These are phyloP conservation scores for Mycena capillaripes DNA, from an alignment of 768 basidiomycete genomes.

Conservation along the genomic window DNA sequence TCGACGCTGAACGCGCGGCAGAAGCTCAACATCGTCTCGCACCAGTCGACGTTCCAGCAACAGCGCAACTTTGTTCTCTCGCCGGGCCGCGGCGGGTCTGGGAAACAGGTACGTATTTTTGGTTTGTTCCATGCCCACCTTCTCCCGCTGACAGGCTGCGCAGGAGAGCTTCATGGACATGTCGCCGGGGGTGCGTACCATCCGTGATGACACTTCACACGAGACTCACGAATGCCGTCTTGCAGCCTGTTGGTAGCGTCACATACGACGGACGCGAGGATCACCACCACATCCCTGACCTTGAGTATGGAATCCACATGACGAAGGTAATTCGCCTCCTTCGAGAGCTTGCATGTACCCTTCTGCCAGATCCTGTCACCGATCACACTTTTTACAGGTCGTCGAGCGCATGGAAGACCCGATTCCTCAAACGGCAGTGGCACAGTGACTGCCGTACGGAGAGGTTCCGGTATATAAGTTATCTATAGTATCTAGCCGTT, in stretches of 20 bases:
- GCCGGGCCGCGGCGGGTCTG: conserved; percentile 32
- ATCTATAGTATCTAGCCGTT: neutral
- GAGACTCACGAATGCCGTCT: neutral
- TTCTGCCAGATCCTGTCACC: no score
- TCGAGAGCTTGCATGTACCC: neutral
- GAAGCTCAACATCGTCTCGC: conserved; percentile 44
- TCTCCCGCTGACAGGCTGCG: neutral
- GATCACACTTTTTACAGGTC: conserved; percentile 41
- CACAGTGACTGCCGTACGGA: no score
- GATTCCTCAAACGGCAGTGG: neutral
- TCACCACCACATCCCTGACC: neutral
- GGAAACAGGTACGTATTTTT: conserved; percentile 13
- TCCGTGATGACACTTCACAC: neutral
- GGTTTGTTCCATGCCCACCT: neutral
- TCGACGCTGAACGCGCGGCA: conserved; percentile 63
- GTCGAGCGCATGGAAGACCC: conserved; percentile 52
- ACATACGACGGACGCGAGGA: conserved; percentile 32
- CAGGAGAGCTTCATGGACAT: conserved; percentile 16
- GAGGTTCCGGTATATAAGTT: neutral
- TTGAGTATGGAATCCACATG: conserved; percentile 55
- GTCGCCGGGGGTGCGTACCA: neutral
- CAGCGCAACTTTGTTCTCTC: conserved; percentile 37
- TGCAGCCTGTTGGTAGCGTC: conserved; percentile 39
- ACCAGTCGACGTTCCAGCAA: conserved; percentile 40
- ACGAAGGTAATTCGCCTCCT: conserved; percentile 47